Base-by-base conservation (phyloP, 129 eudicot genomes). In the Tagetes erecta region DNA sequence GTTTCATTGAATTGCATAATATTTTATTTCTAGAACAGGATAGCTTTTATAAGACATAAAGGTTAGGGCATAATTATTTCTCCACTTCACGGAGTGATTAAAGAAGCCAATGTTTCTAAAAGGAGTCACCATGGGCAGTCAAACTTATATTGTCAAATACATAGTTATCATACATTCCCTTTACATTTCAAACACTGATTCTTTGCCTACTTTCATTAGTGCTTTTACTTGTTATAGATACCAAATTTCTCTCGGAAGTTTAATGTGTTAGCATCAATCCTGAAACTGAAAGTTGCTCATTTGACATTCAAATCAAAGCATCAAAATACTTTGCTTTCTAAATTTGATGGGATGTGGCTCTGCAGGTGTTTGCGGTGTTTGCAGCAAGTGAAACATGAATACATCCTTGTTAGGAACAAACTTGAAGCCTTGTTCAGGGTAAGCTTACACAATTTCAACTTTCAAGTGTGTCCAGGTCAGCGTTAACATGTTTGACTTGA, bases 361-460 rank as follows among this genome's bases (percentile, higher is more conserved):
- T 53, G 70, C 60, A 89, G 92, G 79, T 92, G 98, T 82, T 42
- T 81, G 82, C 80, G 52, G 78, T 87, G 89, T 72, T 79, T 87
- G 79, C 87, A 76, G 45, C 90, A 85, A 70, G 84, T 84, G 31
- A 89, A 83, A 70, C 84, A 84, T 33, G 96, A 92, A 80, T 92
- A 87, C 84, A 9, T 78, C n/a, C 82, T 79, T 35, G 88, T 86
- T 56, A 92, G 87, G 94, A 75, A 53, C 87, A 92, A 89, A 75
- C 86, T 92, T 7, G 94, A 92, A 81, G 83, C 85, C 70, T 75
- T 92, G 77, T 76, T 92, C 55, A 73, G 76, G 87, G 98, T 92
- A 62, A 1, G 59, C 41, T 6, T 60, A 27, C 50, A 20, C 27
- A 20, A 20, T 20, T 20, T 20, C 27, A 20, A 20, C 27, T 44